A percentile compares a stretch with the other conserved stretches of the same genome.
These are phyloP conservation scores for Rhizomucor miehei DNA, from an alignment of 371 early-diverging fungal species.

Conservation along the genomic window DNA sequence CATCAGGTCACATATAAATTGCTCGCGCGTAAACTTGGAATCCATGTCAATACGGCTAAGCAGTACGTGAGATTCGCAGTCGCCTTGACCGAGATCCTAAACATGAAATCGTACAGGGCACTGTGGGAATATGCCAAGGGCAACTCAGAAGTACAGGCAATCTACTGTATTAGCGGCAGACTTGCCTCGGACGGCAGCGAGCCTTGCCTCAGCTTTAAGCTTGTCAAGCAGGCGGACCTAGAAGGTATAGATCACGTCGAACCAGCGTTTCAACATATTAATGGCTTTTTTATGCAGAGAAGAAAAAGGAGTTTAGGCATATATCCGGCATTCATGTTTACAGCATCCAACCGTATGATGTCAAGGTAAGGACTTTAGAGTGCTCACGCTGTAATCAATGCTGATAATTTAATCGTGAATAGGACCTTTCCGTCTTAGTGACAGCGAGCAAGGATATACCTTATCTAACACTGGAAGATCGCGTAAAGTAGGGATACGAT, in stretches of 20 bases:
- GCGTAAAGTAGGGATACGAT: constrained; percentile 12
- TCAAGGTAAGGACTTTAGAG: constrained; percentile 4
- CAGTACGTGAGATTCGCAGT: constrained; percentile 5
- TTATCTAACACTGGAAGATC: constrained; percentile 29
- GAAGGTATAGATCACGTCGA: constrained; percentile 1
- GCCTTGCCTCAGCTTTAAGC: background rate
- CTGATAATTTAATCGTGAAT: background rate
- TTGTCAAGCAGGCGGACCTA: constrained; percentile 6
- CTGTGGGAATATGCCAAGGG: constrained; percentile 4
- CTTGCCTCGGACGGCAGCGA: background rate
- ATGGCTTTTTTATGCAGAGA: background rate
- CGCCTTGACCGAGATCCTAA: background rate
- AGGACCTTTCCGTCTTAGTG: constrained; percentile 9
- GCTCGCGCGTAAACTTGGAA: constrained; percentile 4
- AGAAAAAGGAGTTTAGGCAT: constrained; percentile 3
- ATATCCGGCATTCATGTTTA: constrained; percentile 12
- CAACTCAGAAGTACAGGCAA: background rate
- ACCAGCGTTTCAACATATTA: background rate
- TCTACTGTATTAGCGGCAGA: constrained; percentile 9
- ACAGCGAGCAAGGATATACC: constrained; percentile 9
- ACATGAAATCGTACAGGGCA: constrained; percentile 1
- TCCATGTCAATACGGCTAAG: constrained; percentile 15
- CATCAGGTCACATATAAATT: constrained; percentile 9
- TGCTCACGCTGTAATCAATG: background rate
- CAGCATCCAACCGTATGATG: constrained; percentile 3